These are phyloP conservation scores for Ceratobasidium sp. DNA, from an alignment of 1,284 basidiomycete genomes.

Conservation along the genomic window DNA sequence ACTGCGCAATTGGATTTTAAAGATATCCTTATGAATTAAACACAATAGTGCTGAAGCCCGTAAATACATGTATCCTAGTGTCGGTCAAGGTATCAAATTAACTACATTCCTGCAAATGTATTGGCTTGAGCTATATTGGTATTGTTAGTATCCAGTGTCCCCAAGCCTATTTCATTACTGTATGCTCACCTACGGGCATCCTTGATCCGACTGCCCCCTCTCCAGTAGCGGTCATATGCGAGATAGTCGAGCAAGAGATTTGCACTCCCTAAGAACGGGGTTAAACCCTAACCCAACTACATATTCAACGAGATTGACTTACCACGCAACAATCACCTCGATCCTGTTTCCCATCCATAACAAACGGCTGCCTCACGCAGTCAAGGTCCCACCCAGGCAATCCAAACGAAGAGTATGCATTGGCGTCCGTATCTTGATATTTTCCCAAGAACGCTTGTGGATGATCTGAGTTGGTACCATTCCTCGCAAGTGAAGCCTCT, in stretches of 20 bases:
- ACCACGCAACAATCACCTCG: constrained; percentile 36
- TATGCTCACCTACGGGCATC: background rate
- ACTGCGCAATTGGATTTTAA: background rate
- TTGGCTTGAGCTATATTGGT: background rate
- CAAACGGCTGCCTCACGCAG: constrained; percentile 26
- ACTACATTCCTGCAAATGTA: constrained; percentile 4
- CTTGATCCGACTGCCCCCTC: constrained; percentile 16
- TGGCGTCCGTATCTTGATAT: constrained; percentile 13
- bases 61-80: no score
- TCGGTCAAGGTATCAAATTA: no score
- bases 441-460: constrained; percentile 19
- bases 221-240: constrained; percentile 33
- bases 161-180: background rate
- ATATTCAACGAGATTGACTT: background rate
- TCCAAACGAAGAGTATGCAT: constrained; percentile 4
- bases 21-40: background rate
- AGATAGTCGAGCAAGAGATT: constrained; percentile 39
- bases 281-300: background rate
- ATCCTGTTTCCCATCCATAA: constrained; percentile 25
- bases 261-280: constrained; percentile 7
- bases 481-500: background rate
- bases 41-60: background rate
- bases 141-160: no score
- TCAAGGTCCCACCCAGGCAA: constrained; percentile 34
- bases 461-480: background rate